These are phyloP conservation scores for Euphorbia schlechtendalii DNA, from an alignment of 441 rosid species.

Conservation along the genomic window DNA sequence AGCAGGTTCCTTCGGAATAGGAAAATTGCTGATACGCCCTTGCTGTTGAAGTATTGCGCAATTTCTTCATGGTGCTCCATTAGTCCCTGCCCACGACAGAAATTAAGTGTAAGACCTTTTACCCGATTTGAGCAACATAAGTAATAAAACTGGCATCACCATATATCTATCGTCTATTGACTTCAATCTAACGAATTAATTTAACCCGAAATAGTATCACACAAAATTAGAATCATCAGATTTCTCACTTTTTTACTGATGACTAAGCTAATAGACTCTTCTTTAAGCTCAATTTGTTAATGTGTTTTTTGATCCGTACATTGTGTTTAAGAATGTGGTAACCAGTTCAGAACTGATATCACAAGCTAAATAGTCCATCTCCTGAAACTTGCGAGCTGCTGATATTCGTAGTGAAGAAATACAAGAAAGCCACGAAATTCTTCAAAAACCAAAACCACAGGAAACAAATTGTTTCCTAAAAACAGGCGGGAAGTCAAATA, in stretches of 20 bases:
- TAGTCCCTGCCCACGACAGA: conserved; percentile 45
- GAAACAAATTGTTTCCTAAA: neutral
- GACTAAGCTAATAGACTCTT: neutral
- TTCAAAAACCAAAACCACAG: neutral
- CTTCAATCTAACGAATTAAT: neutral
- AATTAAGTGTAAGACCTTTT: too few species aligned
- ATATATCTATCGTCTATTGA: neutral
- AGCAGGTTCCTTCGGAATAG: conserved; percentile 72
- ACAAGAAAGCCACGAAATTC: neutral
- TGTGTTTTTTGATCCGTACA: too few species aligned
- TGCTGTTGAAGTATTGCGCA: conserved; percentile 66
- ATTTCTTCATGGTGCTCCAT: conserved; percentile 58
- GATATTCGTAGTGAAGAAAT: neutral
- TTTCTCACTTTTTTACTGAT: neutral
- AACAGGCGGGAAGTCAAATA: neutral
- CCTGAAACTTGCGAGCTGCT: too few species aligned
- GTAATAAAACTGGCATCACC: too few species aligned
- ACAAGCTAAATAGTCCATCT: too few species aligned
- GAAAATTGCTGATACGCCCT: conserved; percentile 67
- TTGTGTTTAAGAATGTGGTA: too few species aligned
- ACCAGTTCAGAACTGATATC: too few species aligned
- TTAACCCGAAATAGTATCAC: neutral
- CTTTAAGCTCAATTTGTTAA: too few species aligned
- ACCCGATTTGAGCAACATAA: too few species aligned
- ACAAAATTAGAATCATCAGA: neutral